Base-by-base conservation (phyloP, 2,329 filamentous ascomycete genomes). In the Fusarium xyrophilum region DNA sequence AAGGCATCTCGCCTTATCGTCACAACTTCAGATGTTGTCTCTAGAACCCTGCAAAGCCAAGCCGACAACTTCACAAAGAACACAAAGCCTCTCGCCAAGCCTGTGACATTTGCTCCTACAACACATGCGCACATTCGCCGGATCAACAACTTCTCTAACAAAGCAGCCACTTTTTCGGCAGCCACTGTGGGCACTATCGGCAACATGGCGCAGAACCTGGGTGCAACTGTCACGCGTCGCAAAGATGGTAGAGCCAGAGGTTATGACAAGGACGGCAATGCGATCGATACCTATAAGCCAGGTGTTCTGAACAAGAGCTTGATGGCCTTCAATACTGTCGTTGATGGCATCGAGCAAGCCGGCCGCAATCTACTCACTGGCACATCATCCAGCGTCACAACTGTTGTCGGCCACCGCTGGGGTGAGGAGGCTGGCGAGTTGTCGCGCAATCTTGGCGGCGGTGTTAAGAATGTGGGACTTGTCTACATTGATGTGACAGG, bases 401-500 rank as follows among this genome's bases (percentile, higher is more conserved):
- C 90, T 1, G 90, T 97, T 53, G 93, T 98, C 6, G 87, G 89
- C n/a, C 96, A 98, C 79, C 90, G 89, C 67, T 99, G 94, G 82
- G 96, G 96, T 7, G 76, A 86, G 3, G 93, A 99, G 79, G 96
- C 96, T 1, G 93, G 93, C 19, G 85, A 89, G 36, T 84, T 98
- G 19, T 90, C 93, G 4, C 85, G 85, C 42, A 85, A 92, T 55
- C 79, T 99, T 23, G 92, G 93, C 2, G 90, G 93, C 8, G 95
- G 94, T 27, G 89, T 97, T 74, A 97, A 96, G 84, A 99, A 98
- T 70, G 96, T 98, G 11, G 96, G 94, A 9, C 84, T 99, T 30
- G 96, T 99, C 33, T 99, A 99, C 77, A 97, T 99, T 64, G 96
- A 99, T 73, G 95, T 96, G 3, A 91, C 94, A 0, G 96, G 96